Evolutionary conservation across 148 eudicot species (phyloP).

Genomic region (Persicaria maculosa): DNA sequence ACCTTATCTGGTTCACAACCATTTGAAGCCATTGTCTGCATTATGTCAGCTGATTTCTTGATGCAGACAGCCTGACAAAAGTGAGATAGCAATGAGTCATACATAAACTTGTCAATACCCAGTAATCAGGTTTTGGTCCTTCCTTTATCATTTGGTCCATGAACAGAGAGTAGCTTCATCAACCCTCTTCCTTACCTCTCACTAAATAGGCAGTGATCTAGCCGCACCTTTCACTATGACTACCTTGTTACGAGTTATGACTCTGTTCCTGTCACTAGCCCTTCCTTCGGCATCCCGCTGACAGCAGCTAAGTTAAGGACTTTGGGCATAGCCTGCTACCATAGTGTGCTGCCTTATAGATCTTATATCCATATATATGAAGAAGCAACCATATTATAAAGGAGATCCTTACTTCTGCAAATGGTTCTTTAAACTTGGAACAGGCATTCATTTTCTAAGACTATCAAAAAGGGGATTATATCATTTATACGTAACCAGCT

Average conservation of each 20-base stretch:
- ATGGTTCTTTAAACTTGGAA: too few relatives aligned
- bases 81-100: constrained; percentile 69
- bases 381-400: too few relatives aligned
- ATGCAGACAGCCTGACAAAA: constrained; percentile 76
- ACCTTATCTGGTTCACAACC: constrained; percentile 93
- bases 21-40: constrained; percentile 81
- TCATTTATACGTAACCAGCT: constrained; percentile 31
- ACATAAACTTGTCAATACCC: constrained; percentile 50
- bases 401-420: too few relatives aligned
- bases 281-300: too few relatives aligned
- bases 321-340: too few relatives aligned
- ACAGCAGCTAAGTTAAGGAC: too few relatives aligned
- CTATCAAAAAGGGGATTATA: constrained; percentile 86
- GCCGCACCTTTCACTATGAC: too few relatives aligned
- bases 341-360: too few relatives aligned
- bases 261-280: too few relatives aligned
- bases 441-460: constrained; percentile 32
- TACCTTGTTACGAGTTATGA: too few relatives aligned
- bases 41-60: constrained; percentile 81
- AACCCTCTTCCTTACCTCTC: constrained; percentile 31
- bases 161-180: constrained; percentile 66
- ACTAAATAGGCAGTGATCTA: too few relatives aligned
- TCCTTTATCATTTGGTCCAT: constrained; percentile 97
- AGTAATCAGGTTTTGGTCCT: constrained; percentile 58
- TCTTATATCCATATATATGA: too few relatives aligned